Percentiles rank a stretch among this genome's conserved stretches.
Conservation (phyloP, 768 basidiomycete species). For the Kwoniella dejecticola region DNA sequence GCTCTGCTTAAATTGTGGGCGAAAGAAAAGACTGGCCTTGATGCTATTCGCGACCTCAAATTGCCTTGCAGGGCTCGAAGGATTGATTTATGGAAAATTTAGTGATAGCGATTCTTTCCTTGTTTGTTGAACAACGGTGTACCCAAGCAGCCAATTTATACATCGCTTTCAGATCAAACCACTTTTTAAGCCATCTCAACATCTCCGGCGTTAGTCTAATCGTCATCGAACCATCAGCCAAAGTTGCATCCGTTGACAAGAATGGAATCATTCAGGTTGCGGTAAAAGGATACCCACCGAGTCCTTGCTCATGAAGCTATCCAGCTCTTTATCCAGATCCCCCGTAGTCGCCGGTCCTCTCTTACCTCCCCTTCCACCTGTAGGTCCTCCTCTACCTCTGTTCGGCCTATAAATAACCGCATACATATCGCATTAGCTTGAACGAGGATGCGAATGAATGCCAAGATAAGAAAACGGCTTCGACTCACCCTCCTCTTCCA, state of each 20-base stretch:
- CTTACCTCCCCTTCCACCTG: constrained; percentile 50
- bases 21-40: too few species aligned
- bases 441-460: neutral
- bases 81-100: too few species aligned
- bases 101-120: too few species aligned
- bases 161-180: neutral
- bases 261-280: neutral
- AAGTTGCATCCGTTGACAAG: too few species aligned
- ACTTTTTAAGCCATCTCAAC: constrained; percentile 33
- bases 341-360: constrained; percentile 65
- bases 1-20: too few species aligned
- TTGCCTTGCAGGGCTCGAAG: too few species aligned
- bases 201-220: constrained; percentile 20
- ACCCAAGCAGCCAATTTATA: neutral
- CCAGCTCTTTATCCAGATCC: constrained; percentile 84
- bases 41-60: too few species aligned
- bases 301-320: constrained; percentile 56
- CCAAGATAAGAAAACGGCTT: neutral
- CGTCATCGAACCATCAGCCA: neutral
- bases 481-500: constrained; percentile 34
- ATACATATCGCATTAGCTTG: neutral
- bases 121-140: too few species aligned
- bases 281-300: constrained; percentile 23
- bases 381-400: constrained; percentile 59
- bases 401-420: constrained; percentile 44